Conservation (phyloP, 208 protist genomes). For the Acanthamoeba triangularis region DNA sequence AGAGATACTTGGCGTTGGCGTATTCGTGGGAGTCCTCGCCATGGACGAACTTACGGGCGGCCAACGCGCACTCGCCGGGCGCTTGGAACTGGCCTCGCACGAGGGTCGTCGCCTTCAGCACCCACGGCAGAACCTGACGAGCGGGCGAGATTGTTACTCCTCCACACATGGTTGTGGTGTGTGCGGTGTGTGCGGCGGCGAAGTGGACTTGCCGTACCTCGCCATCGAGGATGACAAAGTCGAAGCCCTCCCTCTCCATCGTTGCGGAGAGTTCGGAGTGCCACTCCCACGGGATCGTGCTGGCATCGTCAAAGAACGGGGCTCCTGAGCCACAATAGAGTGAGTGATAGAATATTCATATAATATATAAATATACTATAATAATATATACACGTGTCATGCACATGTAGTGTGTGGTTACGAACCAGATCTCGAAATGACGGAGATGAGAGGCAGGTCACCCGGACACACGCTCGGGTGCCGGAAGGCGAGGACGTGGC, state of each 20-base stretch:
- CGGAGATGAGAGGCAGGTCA: slow-evolving; percentile 1
- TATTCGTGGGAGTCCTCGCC: slow-evolving; percentile 22
- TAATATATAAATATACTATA: too few species aligned
- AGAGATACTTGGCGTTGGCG: not conserved
- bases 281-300: slow-evolving; percentile 51
- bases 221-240: slow-evolving; percentile 39
- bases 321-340: not conserved
- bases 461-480: slow-evolving; percentile 24
- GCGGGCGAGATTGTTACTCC: too few species aligned
- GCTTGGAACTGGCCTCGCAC: slow-evolving; percentile 26
- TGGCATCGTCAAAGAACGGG: not conserved
- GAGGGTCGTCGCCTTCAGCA: slow-evolving; percentile 24
- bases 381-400: too few species aligned
- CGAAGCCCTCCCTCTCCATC: slow-evolving; percentile 24
- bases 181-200: not conserved
- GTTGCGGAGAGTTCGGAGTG: slow-evolving; percentile 2
- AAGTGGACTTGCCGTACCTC: not conserved
- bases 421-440: not conserved
- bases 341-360: too few species aligned
- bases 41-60: slow-evolving; percentile 11
- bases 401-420: too few species aligned
- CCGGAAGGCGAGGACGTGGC: slow-evolving; percentile 13
- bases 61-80: slow-evolving; percentile 19
- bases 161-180: too few species aligned
- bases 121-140: slow-evolving; percentile 34